Evolutionary conservation across 1,284 basidiomycete genomes (phyloP).

Genomic region (Papiliotrema terrestris): DNA sequence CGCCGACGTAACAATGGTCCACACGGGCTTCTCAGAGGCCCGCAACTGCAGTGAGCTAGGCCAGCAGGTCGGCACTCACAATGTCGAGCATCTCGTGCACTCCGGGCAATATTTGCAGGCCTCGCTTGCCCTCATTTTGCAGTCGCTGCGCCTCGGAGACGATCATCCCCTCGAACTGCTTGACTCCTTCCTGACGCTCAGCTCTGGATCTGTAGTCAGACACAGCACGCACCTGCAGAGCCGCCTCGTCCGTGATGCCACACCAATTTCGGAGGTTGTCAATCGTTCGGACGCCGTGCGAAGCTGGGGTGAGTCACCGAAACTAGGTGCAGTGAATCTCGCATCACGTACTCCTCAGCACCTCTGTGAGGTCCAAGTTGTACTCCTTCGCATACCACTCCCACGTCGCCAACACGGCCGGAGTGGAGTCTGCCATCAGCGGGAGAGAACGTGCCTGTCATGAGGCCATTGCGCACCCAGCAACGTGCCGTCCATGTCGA

Average conservation of each 20-base stretch:
- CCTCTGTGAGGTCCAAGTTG: slow-evolving; percentile 42
- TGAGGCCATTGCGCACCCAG: slow-evolving; percentile 25
- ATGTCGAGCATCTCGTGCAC: slow-evolving; percentile 33
- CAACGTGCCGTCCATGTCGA: slow-evolving; percentile 49
- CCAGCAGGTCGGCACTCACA: slow-evolving; percentile 19
- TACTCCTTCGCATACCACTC: slow-evolving; percentile 41
- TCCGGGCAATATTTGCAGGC: slow-evolving; percentile 45
- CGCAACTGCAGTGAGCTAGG: not conserved
- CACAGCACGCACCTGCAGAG: slow-evolving; percentile 54
- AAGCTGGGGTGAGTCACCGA: slow-evolving; percentile 51
- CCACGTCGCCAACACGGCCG: slow-evolving; percentile 46
- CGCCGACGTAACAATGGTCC: slow-evolving; percentile 81
- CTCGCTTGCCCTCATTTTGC: slow-evolving; percentile 39
- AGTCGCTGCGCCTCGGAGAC: slow-evolving; percentile 39
- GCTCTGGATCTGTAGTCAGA: not conserved
- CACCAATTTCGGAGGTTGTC: slow-evolving; percentile 70
- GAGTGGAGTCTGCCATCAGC: slow-evolving; percentile 37
- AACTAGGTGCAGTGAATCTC: too few species aligned
- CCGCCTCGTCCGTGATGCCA: slow-evolving; percentile 57
- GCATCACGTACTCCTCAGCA: slow-evolving; percentile 45
- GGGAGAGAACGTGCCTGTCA: not conserved
- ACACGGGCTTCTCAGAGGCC: slow-evolving; percentile 60
- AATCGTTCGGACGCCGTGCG: slow-evolving; percentile 68
- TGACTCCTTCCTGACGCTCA: slow-evolving; percentile 19
- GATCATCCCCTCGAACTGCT: slow-evolving; percentile 46